These are phyloP conservation scores for Sporothrix inflata DNA, from an alignment of 2,329 filamentous ascomycete genomes.

Conservation along the genomic window DNA sequence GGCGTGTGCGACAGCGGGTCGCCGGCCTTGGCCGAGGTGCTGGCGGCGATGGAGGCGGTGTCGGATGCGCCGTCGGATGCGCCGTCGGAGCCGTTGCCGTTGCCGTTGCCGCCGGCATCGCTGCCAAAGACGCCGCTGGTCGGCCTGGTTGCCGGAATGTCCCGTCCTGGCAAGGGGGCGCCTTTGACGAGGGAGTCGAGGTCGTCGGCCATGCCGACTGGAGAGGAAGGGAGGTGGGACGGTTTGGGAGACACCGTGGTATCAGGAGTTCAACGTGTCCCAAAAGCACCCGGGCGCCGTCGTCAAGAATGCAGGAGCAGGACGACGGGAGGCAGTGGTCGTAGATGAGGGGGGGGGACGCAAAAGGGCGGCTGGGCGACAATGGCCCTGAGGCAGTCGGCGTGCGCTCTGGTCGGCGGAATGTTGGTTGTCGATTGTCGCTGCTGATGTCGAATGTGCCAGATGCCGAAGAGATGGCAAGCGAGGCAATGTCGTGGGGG, in stretches of 20 bases:
- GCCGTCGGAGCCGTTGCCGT: not conserved
- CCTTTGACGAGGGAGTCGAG: constrained; percentile 94
- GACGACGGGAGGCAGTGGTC: no score
- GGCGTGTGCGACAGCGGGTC: constrained; percentile 82
- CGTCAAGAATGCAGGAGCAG: not conserved
- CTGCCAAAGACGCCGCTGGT: constrained; percentile 36
- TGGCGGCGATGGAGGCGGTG: constrained; percentile 48
- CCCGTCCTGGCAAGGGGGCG: constrained; percentile 66
- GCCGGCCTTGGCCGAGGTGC: constrained; percentile 51
- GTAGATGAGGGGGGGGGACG: not conserved
- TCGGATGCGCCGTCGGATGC: not conserved
- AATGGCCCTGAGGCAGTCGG: not conserved
- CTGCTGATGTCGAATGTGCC: not conserved
- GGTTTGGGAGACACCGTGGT: not conserved
- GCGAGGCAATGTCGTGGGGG: not conserved
- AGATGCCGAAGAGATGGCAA: not conserved
- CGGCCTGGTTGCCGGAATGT: constrained; percentile 48
- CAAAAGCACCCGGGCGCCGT: not conserved
- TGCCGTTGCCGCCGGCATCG: not conserved
- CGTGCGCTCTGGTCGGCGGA: not conserved
- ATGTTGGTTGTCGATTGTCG: not conserved
- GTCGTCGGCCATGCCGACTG: constrained; percentile 60
- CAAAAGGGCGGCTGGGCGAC: not conserved
- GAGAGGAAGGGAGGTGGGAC: not conserved
- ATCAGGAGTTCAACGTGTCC: not conserved